These are phyloP conservation scores for Petunia secreta DNA, from an alignment of 257 asterid genomes.

Conservation along the genomic window DNA sequence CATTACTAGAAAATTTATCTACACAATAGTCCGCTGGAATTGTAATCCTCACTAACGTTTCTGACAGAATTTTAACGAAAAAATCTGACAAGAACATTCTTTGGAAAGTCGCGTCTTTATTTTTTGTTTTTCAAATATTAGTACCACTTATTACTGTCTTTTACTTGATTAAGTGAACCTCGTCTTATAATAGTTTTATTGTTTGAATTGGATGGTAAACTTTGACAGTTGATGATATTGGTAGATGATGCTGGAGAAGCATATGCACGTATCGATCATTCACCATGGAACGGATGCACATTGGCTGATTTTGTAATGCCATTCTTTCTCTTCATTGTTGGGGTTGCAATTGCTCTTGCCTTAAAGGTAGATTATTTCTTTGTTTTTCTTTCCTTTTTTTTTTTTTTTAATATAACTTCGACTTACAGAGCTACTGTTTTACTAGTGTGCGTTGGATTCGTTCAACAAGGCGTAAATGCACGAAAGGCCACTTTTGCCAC, in stretches of 20 bases:
- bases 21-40: too few species aligned
- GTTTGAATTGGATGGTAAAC: background rate
- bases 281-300: constrained; percentile 97
- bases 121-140: too few species aligned
- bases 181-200: background rate
- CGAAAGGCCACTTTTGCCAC: too few species aligned
- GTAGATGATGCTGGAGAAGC: constrained; percentile 88
- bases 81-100: too few species aligned
- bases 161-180: background rate
- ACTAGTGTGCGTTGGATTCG: too few species aligned
- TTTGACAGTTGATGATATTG: constrained; percentile 67
- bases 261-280: constrained; percentile 73
- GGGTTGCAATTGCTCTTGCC: constrained; percentile 87
- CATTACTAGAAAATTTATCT: too few species aligned
- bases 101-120: too few species aligned
- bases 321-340: constrained; percentile 86
- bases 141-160: too few species aligned
- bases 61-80: too few species aligned
- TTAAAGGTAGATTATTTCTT: constrained; percentile 54
- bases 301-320: constrained; percentile 93
- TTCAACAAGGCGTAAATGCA: too few species aligned
- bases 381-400: background rate
- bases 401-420: background rate
- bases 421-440: too few species aligned
- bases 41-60: too few species aligned